Conservation (phyloP, 1,284 basidiomycete species). For the Athelia sp. region DNA sequence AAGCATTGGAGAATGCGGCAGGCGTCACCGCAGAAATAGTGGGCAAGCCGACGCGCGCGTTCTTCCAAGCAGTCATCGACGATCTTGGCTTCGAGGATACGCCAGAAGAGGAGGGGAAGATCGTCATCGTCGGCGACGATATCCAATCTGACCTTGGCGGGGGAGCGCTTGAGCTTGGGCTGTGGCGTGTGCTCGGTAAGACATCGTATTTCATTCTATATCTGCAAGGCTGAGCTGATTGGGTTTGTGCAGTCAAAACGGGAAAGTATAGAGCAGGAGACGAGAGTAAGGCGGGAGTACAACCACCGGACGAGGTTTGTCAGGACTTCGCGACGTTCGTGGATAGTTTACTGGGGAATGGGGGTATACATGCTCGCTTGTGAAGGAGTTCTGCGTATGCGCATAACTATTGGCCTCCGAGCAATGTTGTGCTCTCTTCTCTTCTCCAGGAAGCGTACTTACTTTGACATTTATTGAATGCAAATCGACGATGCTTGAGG, state of each 20-base stretch:
- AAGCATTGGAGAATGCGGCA: constrained; percentile 54
- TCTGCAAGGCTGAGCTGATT: background rate
- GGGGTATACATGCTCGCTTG: too few relatives aligned
- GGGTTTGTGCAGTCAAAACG: constrained; percentile 43
- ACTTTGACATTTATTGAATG: too few relatives aligned
- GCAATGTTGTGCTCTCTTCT: too few relatives aligned
- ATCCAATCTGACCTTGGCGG: constrained; percentile 59
- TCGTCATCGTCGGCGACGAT: constrained; percentile 69
- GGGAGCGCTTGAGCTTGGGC: constrained; percentile 53
- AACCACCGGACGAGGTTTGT: constrained; percentile 46
- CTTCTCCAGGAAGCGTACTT: too few relatives aligned
- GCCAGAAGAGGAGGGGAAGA: constrained; percentile 21
- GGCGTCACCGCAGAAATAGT: constrained; percentile 47
- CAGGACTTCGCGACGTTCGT: constrained; percentile 54
- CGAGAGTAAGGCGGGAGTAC: constrained; percentile 32
- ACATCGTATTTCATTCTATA: too few relatives aligned
- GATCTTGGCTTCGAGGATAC: constrained; percentile 29
- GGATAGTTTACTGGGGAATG: constrained; percentile 29
- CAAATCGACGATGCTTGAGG: too few relatives aligned
- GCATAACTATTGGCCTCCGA: too few relatives aligned
- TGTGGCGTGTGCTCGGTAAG: constrained; percentile 62
- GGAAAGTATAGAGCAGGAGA: constrained; percentile 62
- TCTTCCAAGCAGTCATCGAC: constrained; percentile 55
- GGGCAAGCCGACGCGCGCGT: constrained; percentile 58
- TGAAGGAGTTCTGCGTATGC: too few relatives aligned